Evolutionary conservation across 2,329 filamentous ascomycete species (phyloP).

Genomic region (Aspergillus hiratsukae): DNA sequence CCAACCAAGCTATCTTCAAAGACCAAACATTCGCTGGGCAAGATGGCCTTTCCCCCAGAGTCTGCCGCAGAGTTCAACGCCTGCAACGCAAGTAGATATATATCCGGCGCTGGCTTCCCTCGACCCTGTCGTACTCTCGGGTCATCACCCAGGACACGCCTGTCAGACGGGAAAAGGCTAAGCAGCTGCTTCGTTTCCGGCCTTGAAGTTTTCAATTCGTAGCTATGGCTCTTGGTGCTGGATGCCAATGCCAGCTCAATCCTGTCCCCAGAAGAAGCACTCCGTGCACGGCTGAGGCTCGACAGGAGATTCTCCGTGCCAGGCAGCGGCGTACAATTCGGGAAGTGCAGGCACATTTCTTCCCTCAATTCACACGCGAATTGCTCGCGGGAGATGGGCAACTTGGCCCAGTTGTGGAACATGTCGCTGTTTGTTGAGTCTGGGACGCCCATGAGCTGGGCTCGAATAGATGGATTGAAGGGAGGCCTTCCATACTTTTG

Average conservation of each 20-base stretch:
- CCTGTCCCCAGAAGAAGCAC: slow-evolving; percentile 6
- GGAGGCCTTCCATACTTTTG: slow-evolving; percentile 16
- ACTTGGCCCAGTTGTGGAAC: slow-evolving; percentile 31
- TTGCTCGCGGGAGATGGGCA: slow-evolving; percentile 24
- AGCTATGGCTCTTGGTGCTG: slow-evolving; percentile 17
- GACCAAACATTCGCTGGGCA: slow-evolving; percentile 29
- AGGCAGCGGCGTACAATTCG: slow-evolving; percentile 19
- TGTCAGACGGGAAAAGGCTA: slow-evolving; percentile 11
- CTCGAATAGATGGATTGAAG: slow-evolving; percentile 14
- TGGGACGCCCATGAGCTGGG: slow-evolving; percentile 22
- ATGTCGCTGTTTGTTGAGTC: slow-evolving; percentile 21
- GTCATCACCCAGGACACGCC: slow-evolving; percentile 17
- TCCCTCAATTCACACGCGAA: slow-evolving; percentile 28
- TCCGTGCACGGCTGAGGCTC: slow-evolving; percentile 12
- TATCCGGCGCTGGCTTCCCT: slow-evolving; percentile 25
- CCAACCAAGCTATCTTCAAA: slow-evolving; percentile 32
- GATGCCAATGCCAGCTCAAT: slow-evolving; percentile 23
- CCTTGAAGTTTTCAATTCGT: slow-evolving; percentile 19
- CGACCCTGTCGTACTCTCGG: slow-evolving; percentile 16
- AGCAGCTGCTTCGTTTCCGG: slow-evolving; percentile 18
- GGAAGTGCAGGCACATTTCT: slow-evolving; percentile 25
- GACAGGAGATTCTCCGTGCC: slow-evolving; percentile 17
- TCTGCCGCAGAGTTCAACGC: slow-evolving; percentile 10
- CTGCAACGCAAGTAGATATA: slow-evolving; percentile 22
- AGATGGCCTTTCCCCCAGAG: slow-evolving; percentile 6